Evolutionary conservation across 257 asterid genomes (phyloP).

Genomic region (Ilex aquifolium): DNA sequence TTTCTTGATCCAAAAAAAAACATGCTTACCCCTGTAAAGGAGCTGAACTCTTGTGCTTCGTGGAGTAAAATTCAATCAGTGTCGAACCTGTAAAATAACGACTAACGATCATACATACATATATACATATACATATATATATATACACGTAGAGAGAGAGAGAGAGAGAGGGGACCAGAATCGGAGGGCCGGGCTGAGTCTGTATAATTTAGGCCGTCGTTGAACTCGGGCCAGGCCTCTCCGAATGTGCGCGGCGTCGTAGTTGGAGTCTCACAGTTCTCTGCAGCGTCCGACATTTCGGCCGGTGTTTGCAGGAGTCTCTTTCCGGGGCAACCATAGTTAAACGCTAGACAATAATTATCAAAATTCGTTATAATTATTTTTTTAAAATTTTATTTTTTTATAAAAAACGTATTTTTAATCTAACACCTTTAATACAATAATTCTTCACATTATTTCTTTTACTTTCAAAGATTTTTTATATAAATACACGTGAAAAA

Average conservation of each 20-base stretch:
- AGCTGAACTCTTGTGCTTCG: conserved; percentile 70
- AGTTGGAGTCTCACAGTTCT: background rate
- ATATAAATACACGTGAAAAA: too few species aligned
- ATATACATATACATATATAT: background rate
- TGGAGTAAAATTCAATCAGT: conserved; percentile 64
- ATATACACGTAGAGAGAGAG: background rate
- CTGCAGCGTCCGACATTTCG: conserved; percentile 13
- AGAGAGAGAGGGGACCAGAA: conserved; percentile 38
- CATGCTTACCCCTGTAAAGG: conserved; percentile 60
- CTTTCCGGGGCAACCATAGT: too few species aligned
- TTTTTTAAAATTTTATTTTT: too few species aligned
- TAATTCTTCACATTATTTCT: too few species aligned
- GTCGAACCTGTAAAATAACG: conserved; percentile 40
- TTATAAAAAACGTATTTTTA: too few species aligned
- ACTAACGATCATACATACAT: background rate
- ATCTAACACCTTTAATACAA: too few species aligned
- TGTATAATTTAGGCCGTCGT: conserved; percentile 63
- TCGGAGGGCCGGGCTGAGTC: conserved; percentile 50
- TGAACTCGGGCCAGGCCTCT: conserved; percentile 73
- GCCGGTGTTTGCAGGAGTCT: background rate
- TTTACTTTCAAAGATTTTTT: too few species aligned
- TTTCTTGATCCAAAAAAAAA: too few species aligned
- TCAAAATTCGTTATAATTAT: too few species aligned
- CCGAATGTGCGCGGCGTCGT: conserved; percentile 36
- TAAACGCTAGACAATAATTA: too few species aligned